Base-by-base conservation (phyloP, 495 filamentous ascomycete genomes). In the Rhizodiscina lignyota region DNA sequence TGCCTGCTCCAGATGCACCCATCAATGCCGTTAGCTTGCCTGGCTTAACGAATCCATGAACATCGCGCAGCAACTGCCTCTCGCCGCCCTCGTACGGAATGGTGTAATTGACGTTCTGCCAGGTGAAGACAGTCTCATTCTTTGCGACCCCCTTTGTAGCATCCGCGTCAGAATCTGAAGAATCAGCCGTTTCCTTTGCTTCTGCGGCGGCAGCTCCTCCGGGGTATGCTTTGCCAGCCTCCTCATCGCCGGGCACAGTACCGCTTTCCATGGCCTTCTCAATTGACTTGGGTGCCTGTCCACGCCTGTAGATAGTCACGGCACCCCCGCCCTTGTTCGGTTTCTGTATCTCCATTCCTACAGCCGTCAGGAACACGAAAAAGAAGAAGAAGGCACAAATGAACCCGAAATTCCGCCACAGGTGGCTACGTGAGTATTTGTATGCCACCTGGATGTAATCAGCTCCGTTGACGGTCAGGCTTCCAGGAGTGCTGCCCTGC, bases 41-140 rank as follows among this genome's bases (percentile, higher is more conserved):
- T 10, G 79, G 79, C 36, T 69, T 68, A 13, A 83, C 76, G 45
- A 66, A 81, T 32, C 79, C 79, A 40, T 74, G 62, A 3, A 83
- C 70, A 47, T 77, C 58, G 17, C 71, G 54, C 4, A 85, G 51
- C 1, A 83, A 49, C 22, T 65, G 60, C 30, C 62, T 64, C 39
- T 74, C 58, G 1, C 72, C 68, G 22, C 61, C 65, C 23, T 74
- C 62, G 45, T 64, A 66, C 8, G 74, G 72, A 28, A 85, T 79
- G 1, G 63, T 73, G 44, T 89, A 92, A 48, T 72, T 76, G 26
- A 93, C 70, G 40, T 79, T 60, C 42, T 79, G 72, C 73, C 76
- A 91, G 0, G 81, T 87, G 43, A 91, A 75, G 18, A 91, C 55
- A n/a, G 67, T 63, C 10, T 70, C 68, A 32, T 72, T 77, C 38